Conservation (phyloP, 192 early-diverging fungal species). For the Backusella circina region DNA sequence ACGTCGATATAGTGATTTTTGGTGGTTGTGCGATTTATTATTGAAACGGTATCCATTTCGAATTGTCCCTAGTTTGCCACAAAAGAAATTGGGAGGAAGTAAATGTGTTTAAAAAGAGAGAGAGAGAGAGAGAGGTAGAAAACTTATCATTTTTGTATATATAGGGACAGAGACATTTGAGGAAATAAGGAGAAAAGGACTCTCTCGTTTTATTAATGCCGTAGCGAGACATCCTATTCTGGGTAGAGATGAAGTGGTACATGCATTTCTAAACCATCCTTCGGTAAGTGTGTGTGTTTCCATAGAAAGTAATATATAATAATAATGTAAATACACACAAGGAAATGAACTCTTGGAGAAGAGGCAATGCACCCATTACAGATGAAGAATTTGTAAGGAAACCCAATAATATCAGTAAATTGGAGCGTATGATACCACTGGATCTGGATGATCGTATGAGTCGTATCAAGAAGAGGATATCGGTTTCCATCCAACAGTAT, state of each 20-base stretch:
- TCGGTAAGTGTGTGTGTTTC: constrained; percentile 42
- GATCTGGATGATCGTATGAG: constrained; percentile 49
- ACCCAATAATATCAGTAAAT: constrained; percentile 18
- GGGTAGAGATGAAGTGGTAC: constrained; percentile 56
- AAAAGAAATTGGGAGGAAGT: constrained; percentile 82
- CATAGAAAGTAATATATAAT: background rate
- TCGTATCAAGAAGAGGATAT: constrained; percentile 40
- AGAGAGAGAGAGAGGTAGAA: no score
- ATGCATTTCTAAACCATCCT: constrained; percentile 63
- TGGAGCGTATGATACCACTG: constrained; percentile 42
- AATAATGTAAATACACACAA: background rate
- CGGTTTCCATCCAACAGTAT: constrained; percentile 52
- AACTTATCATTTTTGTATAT: constrained; percentile 22
- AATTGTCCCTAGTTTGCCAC: constrained; percentile 79
- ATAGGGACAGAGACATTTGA: constrained; percentile 56
- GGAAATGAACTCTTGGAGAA: constrained; percentile 52
- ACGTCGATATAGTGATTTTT: constrained; percentile 91
- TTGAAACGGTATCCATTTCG: constrained; percentile 80
- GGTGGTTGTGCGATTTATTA: constrained; percentile 81
- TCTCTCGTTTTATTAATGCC: constrained; percentile 68
- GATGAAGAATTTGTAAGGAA: constrained; percentile 51
- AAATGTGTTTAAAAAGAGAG: constrained; percentile 2
- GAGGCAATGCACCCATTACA: constrained; percentile 38
- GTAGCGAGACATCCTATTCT: constrained; percentile 74
- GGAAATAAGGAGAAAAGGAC: constrained; percentile 61